These are phyloP conservation scores for Umbelopsis vinacea DNA, from an alignment of 192 early-diverging fungal species.

Conservation along the genomic window DNA sequence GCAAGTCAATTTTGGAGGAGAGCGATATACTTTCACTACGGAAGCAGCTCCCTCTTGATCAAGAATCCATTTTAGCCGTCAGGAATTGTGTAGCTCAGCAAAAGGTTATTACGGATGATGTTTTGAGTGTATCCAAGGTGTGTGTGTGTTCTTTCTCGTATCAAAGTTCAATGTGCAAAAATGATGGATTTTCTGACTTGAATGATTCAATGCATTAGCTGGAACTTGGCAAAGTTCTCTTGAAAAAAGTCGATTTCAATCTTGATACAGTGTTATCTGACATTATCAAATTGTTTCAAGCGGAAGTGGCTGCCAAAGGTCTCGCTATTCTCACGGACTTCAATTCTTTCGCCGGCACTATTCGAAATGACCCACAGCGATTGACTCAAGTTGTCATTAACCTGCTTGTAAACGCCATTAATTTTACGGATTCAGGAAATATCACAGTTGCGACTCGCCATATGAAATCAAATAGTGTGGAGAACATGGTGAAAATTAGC, in stretches of 20 bases:
- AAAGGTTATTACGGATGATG: slow-evolving; percentile 59
- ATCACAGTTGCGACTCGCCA: slow-evolving; percentile 30
- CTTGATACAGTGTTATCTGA: slow-evolving; percentile 44
- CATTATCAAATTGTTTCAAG: slow-evolving; percentile 53
- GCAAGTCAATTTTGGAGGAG: not conserved
- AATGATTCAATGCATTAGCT: slow-evolving; percentile 37
- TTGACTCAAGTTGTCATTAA: slow-evolving; percentile 63
- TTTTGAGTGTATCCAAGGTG: slow-evolving; percentile 61
- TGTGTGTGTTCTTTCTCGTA: too few species aligned
- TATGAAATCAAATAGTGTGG: not conserved
- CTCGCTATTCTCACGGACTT: slow-evolving; percentile 39
- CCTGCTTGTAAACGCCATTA: slow-evolving; percentile 61
- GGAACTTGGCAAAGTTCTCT: slow-evolving; percentile 57
- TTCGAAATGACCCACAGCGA: slow-evolving; percentile 58
- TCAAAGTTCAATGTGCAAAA: not conserved
- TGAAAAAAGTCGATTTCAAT: slow-evolving; percentile 43
- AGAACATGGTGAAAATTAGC: not conserved
- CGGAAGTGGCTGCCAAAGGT: slow-evolving; percentile 53
- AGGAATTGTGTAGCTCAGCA: slow-evolving; percentile 30
- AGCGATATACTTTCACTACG: not conserved
- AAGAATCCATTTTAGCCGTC: slow-evolving; percentile 31
- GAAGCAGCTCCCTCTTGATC: slow-evolving; percentile 1
- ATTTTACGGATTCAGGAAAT: slow-evolving; percentile 61
- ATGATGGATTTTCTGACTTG: not conserved
- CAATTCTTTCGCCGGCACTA: slow-evolving; percentile 28